Evolutionary conservation across 2,329 filamentous ascomycete genomes (phyloP).

Genomic region (Ceratocystis cubensis): DNA sequence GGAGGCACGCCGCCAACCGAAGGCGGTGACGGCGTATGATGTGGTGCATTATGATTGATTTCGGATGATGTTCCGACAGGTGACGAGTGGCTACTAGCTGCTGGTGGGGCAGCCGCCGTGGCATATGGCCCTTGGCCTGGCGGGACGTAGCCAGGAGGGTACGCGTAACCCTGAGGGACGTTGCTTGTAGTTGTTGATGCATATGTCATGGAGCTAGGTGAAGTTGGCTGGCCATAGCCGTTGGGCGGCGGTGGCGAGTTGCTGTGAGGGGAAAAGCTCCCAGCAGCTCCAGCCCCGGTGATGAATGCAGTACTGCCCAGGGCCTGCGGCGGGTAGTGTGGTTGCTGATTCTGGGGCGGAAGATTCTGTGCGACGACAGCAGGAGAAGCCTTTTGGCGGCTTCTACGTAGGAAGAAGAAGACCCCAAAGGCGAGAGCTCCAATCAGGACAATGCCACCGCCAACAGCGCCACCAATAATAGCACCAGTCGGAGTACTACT

Average conservation of each 20-base stretch:
- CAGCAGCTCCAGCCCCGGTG: background rate
- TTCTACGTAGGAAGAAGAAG: slow-evolving; percentile 33
- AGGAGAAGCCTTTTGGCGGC: slow-evolving; percentile 8
- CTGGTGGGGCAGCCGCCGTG: slow-evolving; percentile 9
- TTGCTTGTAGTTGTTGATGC: slow-evolving; percentile 23
- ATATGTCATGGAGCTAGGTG: background rate
- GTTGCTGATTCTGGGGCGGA: background rate
- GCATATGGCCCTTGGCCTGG: slow-evolving; percentile 26
- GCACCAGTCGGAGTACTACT: slow-evolving; percentile 30
- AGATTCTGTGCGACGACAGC: background rate
- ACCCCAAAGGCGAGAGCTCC: slow-evolving; percentile 31
- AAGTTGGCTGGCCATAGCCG: slow-evolving; percentile 4
- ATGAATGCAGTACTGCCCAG: background rate
- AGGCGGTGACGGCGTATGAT: slow-evolving; percentile 16
- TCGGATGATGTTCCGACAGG: slow-evolving; percentile 3
- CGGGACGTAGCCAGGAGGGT: slow-evolving; percentile 24
- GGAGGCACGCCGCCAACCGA: background rate
- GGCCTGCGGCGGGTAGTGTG: background rate
- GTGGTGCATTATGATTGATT: slow-evolving; percentile 3
- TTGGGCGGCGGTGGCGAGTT: background rate
- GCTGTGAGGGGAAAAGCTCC: background rate
- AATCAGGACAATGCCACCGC: slow-evolving; percentile 31
- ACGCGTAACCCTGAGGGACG: slow-evolving; percentile 23
- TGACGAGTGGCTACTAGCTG: background rate
- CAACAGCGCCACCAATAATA: slow-evolving; percentile 27